These are phyloP conservation scores for Epithele typhae DNA, from an alignment of 768 basidiomycete genomes.

Conservation along the genomic window DNA sequence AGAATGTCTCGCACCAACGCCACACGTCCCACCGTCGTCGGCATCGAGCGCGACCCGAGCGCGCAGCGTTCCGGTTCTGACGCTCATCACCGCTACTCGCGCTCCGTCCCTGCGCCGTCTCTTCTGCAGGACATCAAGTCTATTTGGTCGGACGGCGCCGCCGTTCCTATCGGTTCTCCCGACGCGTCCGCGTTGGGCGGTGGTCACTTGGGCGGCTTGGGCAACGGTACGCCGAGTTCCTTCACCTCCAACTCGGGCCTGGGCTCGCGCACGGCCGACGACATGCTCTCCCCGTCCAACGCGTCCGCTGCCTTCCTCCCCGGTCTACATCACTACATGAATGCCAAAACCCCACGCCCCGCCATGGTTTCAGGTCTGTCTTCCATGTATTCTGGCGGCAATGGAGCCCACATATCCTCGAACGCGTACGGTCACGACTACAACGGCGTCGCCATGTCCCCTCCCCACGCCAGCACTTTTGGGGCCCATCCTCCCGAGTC, in stretches of 20 bases:
- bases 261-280: slow-evolving; percentile 30
- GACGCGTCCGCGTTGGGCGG: slow-evolving; percentile 17
- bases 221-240: slow-evolving; percentile 48
- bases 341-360: slow-evolving; percentile 39
- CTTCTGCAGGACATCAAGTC: slow-evolving; percentile 72
- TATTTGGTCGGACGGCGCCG: slow-evolving; percentile 67
- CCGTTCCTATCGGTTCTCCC: slow-evolving; percentile 31
- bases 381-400: slow-evolving; percentile 15
- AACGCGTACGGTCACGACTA: slow-evolving; percentile 14
- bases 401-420: slow-evolving; percentile 8
- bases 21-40: slow-evolving; percentile 27
- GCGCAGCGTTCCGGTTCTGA: slow-evolving; percentile 23
- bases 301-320: slow-evolving; percentile 82
- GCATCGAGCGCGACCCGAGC: slow-evolving; percentile 17
- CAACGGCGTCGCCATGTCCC: slow-evolving; percentile 22
- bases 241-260: slow-evolving; percentile 44
- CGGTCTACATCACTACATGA: slow-evolving; percentile 61
- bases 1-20: slow-evolving; percentile 73
- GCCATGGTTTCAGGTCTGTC: slow-evolving; percentile 20
- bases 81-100: slow-evolving; percentile 68
- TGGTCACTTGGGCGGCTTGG: slow-evolving; percentile 22
- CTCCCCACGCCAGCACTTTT: slow-evolving; percentile 21
- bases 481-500: slow-evolving; percentile 26
- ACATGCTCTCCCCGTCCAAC: slow-evolving; percentile 64
- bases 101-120: slow-evolving; percentile 76